These are phyloP conservation scores for Epithemia pelagica DNA, from an alignment of 108 stramenopile genomes.

Conservation along the genomic window DNA sequence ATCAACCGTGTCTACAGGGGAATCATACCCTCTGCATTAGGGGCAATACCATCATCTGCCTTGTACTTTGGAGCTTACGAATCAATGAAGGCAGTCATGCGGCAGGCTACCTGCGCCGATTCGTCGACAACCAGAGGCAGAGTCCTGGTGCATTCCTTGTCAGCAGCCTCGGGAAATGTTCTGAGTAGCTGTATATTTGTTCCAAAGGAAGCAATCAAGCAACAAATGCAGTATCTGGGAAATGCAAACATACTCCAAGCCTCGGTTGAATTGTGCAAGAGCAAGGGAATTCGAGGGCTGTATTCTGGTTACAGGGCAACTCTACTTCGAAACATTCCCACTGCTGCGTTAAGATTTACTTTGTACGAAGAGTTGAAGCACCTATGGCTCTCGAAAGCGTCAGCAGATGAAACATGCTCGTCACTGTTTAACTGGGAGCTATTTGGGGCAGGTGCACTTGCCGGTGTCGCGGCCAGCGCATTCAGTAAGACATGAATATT, in stretches of 20 bases:
- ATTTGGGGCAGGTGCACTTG: constrained; percentile 55
- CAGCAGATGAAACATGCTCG: neutral
- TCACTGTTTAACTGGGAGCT: constrained; percentile 13
- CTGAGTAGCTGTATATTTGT: constrained; percentile 58
- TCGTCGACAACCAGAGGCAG: constrained; percentile 6
- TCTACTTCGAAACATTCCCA: constrained; percentile 63
- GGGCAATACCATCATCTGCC: constrained; percentile 67
- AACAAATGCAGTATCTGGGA: constrained; percentile 40
- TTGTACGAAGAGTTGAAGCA: constrained; percentile 63
- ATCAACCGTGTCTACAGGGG: constrained; percentile 32
- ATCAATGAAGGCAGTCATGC: constrained; percentile 28
- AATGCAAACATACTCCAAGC: constrained; percentile 12
- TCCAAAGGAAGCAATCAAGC: constrained; percentile 73
- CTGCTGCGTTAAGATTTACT: constrained; percentile 55
- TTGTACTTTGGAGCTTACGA: constrained; percentile 77
- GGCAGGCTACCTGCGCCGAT: neutral
- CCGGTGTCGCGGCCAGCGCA: constrained; percentile 45
- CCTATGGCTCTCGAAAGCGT: constrained; percentile 1
- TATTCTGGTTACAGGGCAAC: constrained; percentile 57
- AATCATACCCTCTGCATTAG: constrained; percentile 43
- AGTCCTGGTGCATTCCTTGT: constrained; percentile 41
- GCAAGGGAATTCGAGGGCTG: constrained; percentile 45
- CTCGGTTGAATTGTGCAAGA: constrained; percentile 13
- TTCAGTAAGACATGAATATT: constrained; percentile 11
- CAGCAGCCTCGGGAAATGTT: constrained; percentile 71